phyloP scores from a whole-genome alignment of 139 green algal species.

The Zygnema cylindricum region DNA sequence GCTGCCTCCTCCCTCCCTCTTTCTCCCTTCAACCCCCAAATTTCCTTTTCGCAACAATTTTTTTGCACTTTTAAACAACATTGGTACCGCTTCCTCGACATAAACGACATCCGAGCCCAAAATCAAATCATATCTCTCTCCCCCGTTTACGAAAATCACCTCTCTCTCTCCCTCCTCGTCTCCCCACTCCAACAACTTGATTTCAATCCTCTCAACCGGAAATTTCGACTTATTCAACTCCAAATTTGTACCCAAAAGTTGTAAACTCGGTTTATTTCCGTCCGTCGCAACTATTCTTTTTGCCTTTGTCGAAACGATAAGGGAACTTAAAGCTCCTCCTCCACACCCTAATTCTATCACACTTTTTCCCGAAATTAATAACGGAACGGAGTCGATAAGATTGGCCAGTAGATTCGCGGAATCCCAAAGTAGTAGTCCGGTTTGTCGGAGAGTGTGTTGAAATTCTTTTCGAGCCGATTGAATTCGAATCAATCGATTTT shows the following conservation, averaged over 20 bases:
- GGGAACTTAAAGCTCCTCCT: conserved; percentile 26
- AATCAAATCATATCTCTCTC: conserved; percentile 42
- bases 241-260: conserved; percentile 42
- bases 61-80: conserved; percentile 47
- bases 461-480: conserved; percentile 26
- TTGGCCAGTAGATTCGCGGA: conserved; percentile 26
- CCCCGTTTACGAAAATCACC: not conserved
- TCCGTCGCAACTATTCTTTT: conserved; percentile 45
- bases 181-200: conserved; percentile 38
- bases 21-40: not conserved
- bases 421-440: conserved; percentile 56
- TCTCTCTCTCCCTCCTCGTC: conserved; percentile 26
- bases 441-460: conserved; percentile 49
- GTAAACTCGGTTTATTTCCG: conserved; percentile 16
- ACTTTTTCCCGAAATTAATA: not conserved
- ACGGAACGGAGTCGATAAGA: conserved; percentile 25
- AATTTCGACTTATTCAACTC: conserved; percentile 36
- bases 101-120: conserved; percentile 52
- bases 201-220: conserved; percentile 21
- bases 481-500: not conserved
- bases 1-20: not conserved
- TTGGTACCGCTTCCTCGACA: conserved; percentile 44
- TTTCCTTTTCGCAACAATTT: not conserved
- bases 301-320: conserved; percentile 23
- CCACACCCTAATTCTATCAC: conserved; percentile 53